Evolutionary conservation across 305 asterid genomes (phyloP).

Genomic region (Rubia peregrina): DNA sequence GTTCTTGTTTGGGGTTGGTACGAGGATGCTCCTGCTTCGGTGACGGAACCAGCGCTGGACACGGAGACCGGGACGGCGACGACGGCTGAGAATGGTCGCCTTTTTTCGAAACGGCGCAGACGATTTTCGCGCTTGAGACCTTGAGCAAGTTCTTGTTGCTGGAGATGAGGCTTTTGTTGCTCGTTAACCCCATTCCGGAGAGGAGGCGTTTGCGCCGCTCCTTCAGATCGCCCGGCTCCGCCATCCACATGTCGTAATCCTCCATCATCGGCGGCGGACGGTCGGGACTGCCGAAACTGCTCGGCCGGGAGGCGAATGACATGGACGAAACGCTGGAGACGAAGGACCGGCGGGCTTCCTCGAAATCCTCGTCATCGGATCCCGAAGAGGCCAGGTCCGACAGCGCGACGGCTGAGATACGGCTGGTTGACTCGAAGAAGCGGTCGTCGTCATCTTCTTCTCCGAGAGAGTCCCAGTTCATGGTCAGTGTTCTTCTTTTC

Average conservation of each 20-base stretch:
- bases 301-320: slow-evolving; percentile 30
- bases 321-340: slow-evolving; percentile 42
- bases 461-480: slow-evolving; percentile 80
- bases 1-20: slow-evolving; percentile 10
- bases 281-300: slow-evolving; percentile 17
- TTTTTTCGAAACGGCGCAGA: slow-evolving; percentile 29
- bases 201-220: slow-evolving; percentile 79
- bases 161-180: slow-evolving; percentile 68
- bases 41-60: not conserved
- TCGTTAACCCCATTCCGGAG: slow-evolving; percentile 82
- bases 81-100: not conserved
- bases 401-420: slow-evolving; percentile 53
- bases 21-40: not conserved
- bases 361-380: slow-evolving; percentile 59
- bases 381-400: slow-evolving; percentile 43
- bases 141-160: slow-evolving; percentile 62
- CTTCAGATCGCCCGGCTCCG: slow-evolving; percentile 77
- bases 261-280: slow-evolving; percentile 28
- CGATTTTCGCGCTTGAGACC: slow-evolving; percentile 46
- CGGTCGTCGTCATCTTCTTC: slow-evolving; percentile 74
- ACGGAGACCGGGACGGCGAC: too few species aligned
- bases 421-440: slow-evolving; percentile 57
- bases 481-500: slow-evolving; percentile 70
- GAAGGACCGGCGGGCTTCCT: slow-evolving; percentile 77
- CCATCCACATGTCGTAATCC: slow-evolving; percentile 78